These are phyloP conservation scores for Heterobasidion parviporum DNA, from an alignment of 1,284 basidiomycete species.

Conservation along the genomic window DNA sequence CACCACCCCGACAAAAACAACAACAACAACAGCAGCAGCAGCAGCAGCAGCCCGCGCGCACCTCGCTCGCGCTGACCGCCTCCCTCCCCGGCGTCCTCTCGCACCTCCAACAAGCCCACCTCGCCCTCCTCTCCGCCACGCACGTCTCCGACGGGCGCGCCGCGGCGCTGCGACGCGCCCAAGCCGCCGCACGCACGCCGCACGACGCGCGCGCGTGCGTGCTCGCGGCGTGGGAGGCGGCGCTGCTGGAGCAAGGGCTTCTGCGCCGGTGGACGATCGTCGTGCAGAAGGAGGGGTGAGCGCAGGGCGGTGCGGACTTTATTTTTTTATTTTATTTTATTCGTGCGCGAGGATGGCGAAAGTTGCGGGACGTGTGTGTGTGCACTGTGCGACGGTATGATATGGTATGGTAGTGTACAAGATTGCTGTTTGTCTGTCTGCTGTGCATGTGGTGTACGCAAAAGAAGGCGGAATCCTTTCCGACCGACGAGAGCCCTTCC, in stretches of 20 bases:
- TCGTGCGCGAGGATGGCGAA: too few relatives aligned
- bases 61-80: neutral
- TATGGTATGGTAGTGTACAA: too few relatives aligned
- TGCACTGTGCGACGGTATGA: too few relatives aligned
- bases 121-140: constrained; percentile 1
- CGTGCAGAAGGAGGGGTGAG: neutral
- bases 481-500: too few relatives aligned
- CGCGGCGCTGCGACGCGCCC: neutral
- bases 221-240: constrained; percentile 5
- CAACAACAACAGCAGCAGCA: too few relatives aligned
- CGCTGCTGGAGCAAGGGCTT: constrained; percentile 4
- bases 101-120: neutral
- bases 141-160: constrained; percentile 1
- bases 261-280: constrained; percentile 5
- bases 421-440: too few relatives aligned
- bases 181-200: neutral
- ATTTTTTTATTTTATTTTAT: too few relatives aligned
- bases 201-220: neutral
- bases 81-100: neutral
- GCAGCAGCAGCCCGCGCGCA: neutral
- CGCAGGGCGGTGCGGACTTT: neutral
- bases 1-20: too few relatives aligned
- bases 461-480: too few relatives aligned
- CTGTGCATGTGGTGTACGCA: too few relatives aligned
- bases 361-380: too few relatives aligned